These are phyloP conservation scores for Paramecium bursaria DNA, from an alignment of 73 alveolate genomes.

Conservation along the genomic window DNA sequence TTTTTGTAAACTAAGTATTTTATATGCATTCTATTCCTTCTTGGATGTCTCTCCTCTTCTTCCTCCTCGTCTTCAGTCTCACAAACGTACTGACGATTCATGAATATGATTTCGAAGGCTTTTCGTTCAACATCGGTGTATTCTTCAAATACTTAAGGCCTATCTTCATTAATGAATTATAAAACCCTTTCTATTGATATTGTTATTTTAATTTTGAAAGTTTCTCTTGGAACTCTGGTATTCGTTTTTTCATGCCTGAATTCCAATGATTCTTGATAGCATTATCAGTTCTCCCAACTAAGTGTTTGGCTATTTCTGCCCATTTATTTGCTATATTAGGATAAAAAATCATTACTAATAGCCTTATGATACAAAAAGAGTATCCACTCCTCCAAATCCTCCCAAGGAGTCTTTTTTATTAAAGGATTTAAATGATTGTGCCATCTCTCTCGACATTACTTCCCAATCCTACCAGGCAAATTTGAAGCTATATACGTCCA, in stretches of 20 bases:
- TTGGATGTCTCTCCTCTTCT: constrained; percentile 36
- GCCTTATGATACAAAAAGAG: constrained; percentile 90
- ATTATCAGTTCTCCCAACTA: constrained; percentile 84
- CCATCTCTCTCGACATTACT: constrained; percentile 99
- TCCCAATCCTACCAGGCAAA: constrained; percentile 97
- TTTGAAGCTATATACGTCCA: constrained; percentile 96
- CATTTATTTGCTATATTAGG: too few relatives aligned
- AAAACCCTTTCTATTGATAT: constrained; percentile 50
- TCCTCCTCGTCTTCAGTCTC: constrained; percentile 19
- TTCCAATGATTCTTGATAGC: constrained; percentile 87
- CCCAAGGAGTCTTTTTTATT: constrained; percentile 95
- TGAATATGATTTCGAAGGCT: constrained; percentile 45
- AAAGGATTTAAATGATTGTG: constrained; percentile 97
- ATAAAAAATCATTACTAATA: constrained; percentile 91
- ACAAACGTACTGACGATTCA: constrained; percentile 4
- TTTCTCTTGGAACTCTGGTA: constrained; percentile 62
- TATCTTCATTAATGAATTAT: constrained; percentile 36
- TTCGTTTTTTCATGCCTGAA: constrained; percentile 79
- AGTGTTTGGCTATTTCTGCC: constrained; percentile 91
- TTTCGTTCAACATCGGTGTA: constrained; percentile 16
- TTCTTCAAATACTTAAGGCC: constrained; percentile 22
- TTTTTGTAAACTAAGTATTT: constrained; percentile 53
- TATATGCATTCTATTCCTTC: constrained; percentile 60
- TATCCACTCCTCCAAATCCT: constrained; percentile 97
- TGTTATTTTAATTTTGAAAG: constrained; percentile 35